A percentile compares a stretch with the other conserved stretches of the same genome.
These are phyloP conservation scores for Neobulgaria alba DNA, from an alignment of 2,329 filamentous ascomycete genomes.

Conservation along the genomic window DNA sequence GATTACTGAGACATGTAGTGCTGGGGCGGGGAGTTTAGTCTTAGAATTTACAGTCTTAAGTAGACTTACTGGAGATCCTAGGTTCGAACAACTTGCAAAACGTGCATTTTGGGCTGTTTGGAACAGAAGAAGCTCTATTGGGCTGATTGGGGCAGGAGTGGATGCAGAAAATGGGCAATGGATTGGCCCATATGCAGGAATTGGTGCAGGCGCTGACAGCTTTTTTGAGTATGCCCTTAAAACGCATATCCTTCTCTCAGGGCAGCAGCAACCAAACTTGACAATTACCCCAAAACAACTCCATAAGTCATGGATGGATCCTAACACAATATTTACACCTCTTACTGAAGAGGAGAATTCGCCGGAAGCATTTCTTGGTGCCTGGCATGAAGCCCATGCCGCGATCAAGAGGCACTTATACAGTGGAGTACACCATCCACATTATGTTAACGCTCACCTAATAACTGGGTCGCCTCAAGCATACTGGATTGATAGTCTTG, in stretches of 20 bases:
- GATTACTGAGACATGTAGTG: constrained; percentile 92
- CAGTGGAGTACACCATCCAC: constrained; percentile 74
- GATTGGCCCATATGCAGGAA: constrained; percentile 83
- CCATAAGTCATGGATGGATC: constrained; percentile 45
- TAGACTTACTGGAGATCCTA: constrained; percentile 72
- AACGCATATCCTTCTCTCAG: constrained; percentile 82
- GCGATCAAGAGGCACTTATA: constrained; percentile 91
- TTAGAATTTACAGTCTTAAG: constrained; percentile 90
- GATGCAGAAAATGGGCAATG: constrained; percentile 86
- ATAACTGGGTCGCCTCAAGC: constrained; percentile 80
- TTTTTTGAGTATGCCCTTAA: constrained; percentile 99
- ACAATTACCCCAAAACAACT: constrained; percentile 21
- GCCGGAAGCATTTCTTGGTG: constrained; percentile 67
- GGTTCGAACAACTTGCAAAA: constrained; percentile 88
- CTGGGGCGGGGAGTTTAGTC: constrained; percentile 90
- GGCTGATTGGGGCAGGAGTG: constrained; percentile 82
- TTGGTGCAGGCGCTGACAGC: constrained; percentile 93
- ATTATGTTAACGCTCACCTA: constrained; percentile 86
- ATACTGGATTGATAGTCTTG: constrained; percentile 93
- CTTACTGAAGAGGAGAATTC: constrained; percentile 59
- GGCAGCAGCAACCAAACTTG: constrained; percentile 51
- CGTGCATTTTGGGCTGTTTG: constrained; percentile 97
- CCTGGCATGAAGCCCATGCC: constrained; percentile 78
- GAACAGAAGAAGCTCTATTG: constrained; percentile 74
- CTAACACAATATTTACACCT: constrained; percentile 51